A percentile compares a stretch with the other conserved stretches of the same genome.
These are phyloP conservation scores for Crithidia fasciculata DNA, from an alignment of 208 protist genomes.

Conservation along the genomic window DNA sequence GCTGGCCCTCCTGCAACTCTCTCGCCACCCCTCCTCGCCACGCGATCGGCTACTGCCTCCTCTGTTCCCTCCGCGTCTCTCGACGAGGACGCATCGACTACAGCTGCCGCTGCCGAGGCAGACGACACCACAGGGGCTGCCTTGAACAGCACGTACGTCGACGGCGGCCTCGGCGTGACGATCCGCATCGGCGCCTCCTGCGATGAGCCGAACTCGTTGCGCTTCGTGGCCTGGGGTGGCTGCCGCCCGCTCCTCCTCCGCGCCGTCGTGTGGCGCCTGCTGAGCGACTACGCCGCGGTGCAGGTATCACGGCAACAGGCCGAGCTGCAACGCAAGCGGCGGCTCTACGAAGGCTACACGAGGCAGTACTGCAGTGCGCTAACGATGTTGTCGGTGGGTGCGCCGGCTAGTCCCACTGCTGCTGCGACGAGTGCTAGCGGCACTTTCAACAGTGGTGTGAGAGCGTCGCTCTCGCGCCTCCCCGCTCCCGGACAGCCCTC, in stretches of 20 bases:
- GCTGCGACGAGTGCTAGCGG: background rate
- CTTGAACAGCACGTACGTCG: conserved; percentile 18
- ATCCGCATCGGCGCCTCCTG: conserved; percentile 41
- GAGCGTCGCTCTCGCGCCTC: background rate
- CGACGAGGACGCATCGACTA: background rate
- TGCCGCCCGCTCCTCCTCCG: conserved; percentile 50
- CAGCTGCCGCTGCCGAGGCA: background rate
- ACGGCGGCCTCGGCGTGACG: conserved; percentile 28
- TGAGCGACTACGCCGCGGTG: conserved; percentile 52
- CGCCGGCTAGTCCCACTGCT: background rate
- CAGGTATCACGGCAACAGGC: conserved; percentile 40
- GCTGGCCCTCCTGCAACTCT: too few relatives aligned
- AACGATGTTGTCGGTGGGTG: conserved; percentile 20
- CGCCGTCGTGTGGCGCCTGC: conserved; percentile 65
- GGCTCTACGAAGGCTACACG: conserved; percentile 60
- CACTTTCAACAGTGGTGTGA: background rate
- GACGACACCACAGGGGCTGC: conserved; percentile 4
- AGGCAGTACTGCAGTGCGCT: conserved; percentile 53
- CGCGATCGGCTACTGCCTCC: background rate
- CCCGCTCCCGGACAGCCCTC: background rate
- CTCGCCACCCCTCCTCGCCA: too few relatives aligned
- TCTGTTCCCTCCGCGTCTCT: background rate
- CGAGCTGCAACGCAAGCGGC: conserved; percentile 72
- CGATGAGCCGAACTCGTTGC: conserved; percentile 59
- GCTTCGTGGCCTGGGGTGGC: conserved; percentile 57